phyloP scores from a whole-genome alignment of 2,329 filamentous ascomycete species.

The Cladosporium velox region DNA sequence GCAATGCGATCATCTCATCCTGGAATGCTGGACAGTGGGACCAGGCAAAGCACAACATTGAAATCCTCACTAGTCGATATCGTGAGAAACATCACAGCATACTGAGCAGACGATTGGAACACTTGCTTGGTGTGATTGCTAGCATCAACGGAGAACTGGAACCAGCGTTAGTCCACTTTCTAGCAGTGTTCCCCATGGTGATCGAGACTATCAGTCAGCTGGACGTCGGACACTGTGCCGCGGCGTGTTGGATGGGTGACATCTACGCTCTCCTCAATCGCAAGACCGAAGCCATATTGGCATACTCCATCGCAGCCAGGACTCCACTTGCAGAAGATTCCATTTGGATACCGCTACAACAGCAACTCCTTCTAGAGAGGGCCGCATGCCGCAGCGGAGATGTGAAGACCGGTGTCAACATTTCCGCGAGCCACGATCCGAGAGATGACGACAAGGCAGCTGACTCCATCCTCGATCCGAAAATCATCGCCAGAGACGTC shows the following conservation, averaged over 20 bases:
- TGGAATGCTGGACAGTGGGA: slow-evolving; percentile 25
- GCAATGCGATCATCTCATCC: slow-evolving; percentile 23
- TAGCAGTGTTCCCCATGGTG: slow-evolving; percentile 24
- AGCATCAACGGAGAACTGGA: slow-evolving; percentile 28
- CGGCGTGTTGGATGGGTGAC: slow-evolving; percentile 33
- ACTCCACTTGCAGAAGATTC: background rate
- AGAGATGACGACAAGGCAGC: slow-evolving; percentile 1
- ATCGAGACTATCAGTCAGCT: slow-evolving; percentile 24
- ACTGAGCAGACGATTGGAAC: slow-evolving; percentile 22
- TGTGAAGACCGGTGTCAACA: slow-evolving; percentile 17
- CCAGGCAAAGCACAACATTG: slow-evolving; percentile 23
- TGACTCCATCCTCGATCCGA: slow-evolving; percentile 22
- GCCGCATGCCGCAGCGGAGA: slow-evolving; percentile 18
- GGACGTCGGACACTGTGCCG: slow-evolving; percentile 31
- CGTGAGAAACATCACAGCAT: background rate
- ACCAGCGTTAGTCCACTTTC: slow-evolving; percentile 26
- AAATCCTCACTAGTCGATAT: background rate
- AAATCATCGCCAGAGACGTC: slow-evolving; percentile 17
- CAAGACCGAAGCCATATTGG: slow-evolving; percentile 28
- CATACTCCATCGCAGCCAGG: slow-evolving; percentile 29
- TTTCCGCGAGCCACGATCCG: slow-evolving; percentile 5
- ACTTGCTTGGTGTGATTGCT: slow-evolving; percentile 29
- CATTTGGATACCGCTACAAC: slow-evolving; percentile 9
- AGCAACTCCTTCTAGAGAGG: slow-evolving; percentile 23
- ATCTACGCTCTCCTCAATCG: slow-evolving; percentile 28